Evolutionary conservation across 768 basidiomycete species (phyloP).

Genomic region (Leccinum broughii): DNA sequence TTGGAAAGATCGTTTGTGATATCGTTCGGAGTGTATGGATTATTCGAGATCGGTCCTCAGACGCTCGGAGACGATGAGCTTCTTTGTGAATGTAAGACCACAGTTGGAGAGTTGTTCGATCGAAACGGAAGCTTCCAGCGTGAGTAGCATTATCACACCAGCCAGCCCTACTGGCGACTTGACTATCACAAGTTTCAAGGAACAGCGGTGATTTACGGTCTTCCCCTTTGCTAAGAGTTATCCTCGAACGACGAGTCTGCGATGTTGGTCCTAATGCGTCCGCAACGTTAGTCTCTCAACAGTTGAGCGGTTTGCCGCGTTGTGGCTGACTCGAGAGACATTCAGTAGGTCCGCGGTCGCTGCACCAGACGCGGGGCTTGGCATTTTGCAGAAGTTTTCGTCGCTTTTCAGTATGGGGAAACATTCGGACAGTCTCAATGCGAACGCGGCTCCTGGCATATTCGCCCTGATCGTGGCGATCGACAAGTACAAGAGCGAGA

Average conservation of each 20-base stretch:
- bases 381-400: neutral
- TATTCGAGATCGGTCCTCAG: neutral
- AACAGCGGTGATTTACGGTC: neutral
- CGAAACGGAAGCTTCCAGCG: neutral
- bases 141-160: neutral
- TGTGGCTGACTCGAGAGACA: slow-evolving; percentile 1
- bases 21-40: neutral
- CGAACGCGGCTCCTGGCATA: slow-evolving; percentile 13
- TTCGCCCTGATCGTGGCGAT: slow-evolving; percentile 22
- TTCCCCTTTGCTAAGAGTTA: neutral
- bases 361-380: neutral
- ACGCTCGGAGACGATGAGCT: neutral
- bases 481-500: slow-evolving; percentile 9
- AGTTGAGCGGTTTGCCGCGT: slow-evolving; percentile 7
- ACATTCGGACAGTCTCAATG: neutral
- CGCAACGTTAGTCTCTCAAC: neutral
- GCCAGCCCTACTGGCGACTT: neutral
- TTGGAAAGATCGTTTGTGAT: neutral
- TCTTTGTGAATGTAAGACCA: neutral
- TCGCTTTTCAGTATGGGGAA: neutral
- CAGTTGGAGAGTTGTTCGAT: slow-evolving; percentile 1
- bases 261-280: neutral
- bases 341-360: slow-evolving; percentile 4
- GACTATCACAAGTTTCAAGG: neutral
- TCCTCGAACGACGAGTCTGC: neutral